Conservation (phyloP, 768 basidiomycete species). For the Cystofilobasidium macerans region DNA sequence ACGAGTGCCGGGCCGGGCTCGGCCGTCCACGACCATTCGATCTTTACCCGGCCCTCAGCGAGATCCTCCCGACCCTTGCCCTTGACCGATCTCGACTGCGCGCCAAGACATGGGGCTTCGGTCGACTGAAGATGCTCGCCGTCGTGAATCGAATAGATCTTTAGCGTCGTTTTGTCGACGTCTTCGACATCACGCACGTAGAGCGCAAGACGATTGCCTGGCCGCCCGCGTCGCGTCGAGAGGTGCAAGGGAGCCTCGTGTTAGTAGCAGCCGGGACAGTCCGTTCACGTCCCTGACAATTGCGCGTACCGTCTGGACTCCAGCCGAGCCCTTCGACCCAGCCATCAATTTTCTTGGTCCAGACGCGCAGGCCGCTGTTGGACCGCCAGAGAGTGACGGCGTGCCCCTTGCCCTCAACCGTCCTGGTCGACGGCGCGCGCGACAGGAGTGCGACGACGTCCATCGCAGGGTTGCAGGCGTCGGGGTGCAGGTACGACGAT, state of each 20-base stretch:
- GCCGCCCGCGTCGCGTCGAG: no score
- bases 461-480: constrained; percentile 22
- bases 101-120: neutral
- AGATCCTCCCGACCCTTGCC: neutral
- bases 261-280: no score
- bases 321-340: constrained; percentile 15
- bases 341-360: constrained; percentile 6
- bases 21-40: constrained; percentile 8
- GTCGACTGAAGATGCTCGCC: neutral
- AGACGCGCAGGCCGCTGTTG: constrained; percentile 13
- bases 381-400: constrained; percentile 8
- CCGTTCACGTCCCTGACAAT: no score
- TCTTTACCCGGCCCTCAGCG: neutral
- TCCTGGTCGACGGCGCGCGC: neutral
- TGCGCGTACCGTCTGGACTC: constrained; percentile 21
- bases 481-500: constrained; percentile 9
- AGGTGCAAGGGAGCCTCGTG: no score
- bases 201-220: constrained; percentile 13
- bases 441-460: constrained; percentile 22
- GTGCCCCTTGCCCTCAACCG: neutral
- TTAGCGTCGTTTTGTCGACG: neutral
- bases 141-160: constrained; percentile 13
- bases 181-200: neutral
- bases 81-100: neutral
- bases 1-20: neutral